Evolutionary conservation across 2,329 filamentous ascomycete genomes (phyloP).

Genomic region (Cladosporium velox): DNA sequence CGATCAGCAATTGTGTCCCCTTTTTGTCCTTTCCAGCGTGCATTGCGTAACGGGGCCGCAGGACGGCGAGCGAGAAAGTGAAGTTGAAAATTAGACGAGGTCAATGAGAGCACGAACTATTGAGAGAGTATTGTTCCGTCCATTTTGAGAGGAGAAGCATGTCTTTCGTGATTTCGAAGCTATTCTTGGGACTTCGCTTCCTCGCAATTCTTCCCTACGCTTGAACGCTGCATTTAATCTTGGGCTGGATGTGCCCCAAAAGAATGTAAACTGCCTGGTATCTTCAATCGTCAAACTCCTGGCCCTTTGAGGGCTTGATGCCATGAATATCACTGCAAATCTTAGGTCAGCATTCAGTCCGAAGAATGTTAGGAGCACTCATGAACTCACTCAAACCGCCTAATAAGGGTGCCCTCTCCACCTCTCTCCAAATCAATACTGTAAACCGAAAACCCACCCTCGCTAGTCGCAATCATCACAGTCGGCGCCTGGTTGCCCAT

Average conservation of each 20-base stretch:
- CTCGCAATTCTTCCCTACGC: conserved; percentile 22
- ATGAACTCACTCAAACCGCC: conserved; percentile 84
- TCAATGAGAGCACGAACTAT: conserved; percentile 5
- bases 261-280: background rate
- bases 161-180: background rate
- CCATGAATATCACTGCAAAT: conserved; percentile 36
- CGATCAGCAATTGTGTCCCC: background rate
- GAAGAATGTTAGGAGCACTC: too few species aligned
- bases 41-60: background rate
- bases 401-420: conserved; percentile 86
- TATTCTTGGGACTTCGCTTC: background rate
- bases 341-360: background rate
- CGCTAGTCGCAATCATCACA: conserved; percentile 96
- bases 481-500: conserved; percentile 94
- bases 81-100: background rate
- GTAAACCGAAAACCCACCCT: conserved; percentile 93
- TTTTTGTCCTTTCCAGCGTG: background rate
- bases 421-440: conserved; percentile 93
- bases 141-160: background rate
- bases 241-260: background rate
- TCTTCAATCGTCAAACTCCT: conserved; percentile 32
- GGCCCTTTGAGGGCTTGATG: conserved; percentile 33
- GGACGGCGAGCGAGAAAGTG: conserved; percentile 2
- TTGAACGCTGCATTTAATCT: conserved; percentile 28
- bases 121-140: background rate